Evolutionary conservation across 164 flowering plant genomes (phyloP), one percentile per base, ranked within the genome.

Genomic region (Hamamelis virginiana): DNA sequence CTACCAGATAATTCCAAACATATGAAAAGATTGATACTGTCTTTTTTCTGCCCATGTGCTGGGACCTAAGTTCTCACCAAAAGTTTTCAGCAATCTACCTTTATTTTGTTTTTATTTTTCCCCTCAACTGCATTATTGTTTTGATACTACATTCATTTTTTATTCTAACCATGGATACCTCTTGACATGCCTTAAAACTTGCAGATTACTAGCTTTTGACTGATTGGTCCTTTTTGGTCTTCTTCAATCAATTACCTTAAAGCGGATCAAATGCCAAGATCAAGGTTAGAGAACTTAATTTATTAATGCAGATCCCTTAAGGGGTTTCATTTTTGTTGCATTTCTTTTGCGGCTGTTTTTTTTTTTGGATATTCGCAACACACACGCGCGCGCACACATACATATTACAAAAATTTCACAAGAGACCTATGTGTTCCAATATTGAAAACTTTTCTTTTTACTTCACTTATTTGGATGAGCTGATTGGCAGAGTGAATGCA

Each of bases 211-310:
- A 64, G 69, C 59, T 51, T 38, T 13, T n/a, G 0, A 41, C 41
- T 48, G 3, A 21, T 0, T 4, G 18, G 23, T 23, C 28, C 47
- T 28, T 16, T 18, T 13, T 10, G 33, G 22, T 46, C 16, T 43
- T 28, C 14, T 18, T 12, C 21, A 1, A 14, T 27, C 25, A 22
- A 14, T 38, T 33, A 55, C 26, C 53, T 52, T 51, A n/a, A 22
- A 53, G 52, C 8, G 23, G 9, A 65, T 25, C 45, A 55, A 69
- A 80, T 80, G 82, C 82, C 76, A 16, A 68, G 72, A 72, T 63
- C 80, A 74, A 80, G 82, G 82, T 80, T 11, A 62, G 72, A 52
- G 12, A 50, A 46, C 44, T 9, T 33, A 38, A 1, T 16, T 25
- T 4, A 38, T 11, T 5, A 18, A 8, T 6, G 28, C 4, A 47